Evolutionary conservation across 2,329 filamentous ascomycete species (phyloP).

Genomic region (Cyphellophora europaea): DNA sequence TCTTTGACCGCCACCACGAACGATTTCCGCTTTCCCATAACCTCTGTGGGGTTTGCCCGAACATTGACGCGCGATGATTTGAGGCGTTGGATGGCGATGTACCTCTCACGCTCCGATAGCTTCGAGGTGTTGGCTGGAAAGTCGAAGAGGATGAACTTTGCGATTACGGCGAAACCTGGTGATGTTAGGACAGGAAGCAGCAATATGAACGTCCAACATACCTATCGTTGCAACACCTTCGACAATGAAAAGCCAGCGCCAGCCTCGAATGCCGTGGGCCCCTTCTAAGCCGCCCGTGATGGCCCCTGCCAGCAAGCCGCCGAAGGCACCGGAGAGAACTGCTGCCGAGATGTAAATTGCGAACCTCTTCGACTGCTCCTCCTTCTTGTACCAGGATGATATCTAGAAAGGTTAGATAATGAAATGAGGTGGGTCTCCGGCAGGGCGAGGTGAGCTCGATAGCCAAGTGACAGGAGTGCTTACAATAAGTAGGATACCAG

Average conservation of each 20-base stretch:
- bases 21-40: slow-evolving; percentile 15
- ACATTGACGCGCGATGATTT: slow-evolving; percentile 15
- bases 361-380: slow-evolving; percentile 49
- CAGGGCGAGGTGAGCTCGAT: too few species aligned
- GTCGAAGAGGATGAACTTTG: slow-evolving; percentile 31
- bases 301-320: slow-evolving; percentile 47
- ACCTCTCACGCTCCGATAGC: slow-evolving; percentile 40
- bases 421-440: too few species aligned
- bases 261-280: slow-evolving; percentile 19
- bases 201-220: too few species aligned
- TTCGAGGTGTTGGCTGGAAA: slow-evolving; percentile 31
- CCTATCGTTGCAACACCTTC: slow-evolving; percentile 47
- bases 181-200: too few species aligned
- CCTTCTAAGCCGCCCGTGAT: slow-evolving; percentile 26
- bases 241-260: slow-evolving; percentile 19
- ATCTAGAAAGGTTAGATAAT: too few species aligned
- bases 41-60: slow-evolving; percentile 9
- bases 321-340: slow-evolving; percentile 51
- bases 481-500: slow-evolving; percentile 47
- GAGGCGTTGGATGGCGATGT: slow-evolving; percentile 20
- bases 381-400: slow-evolving; percentile 53
- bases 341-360: slow-evolving; percentile 51
- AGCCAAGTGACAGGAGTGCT: too few species aligned
- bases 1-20: slow-evolving; percentile 13
- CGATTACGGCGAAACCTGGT: slow-evolving; percentile 30